A percentile compares a stretch with the other conserved stretches of the same genome.
Conservation (phyloP, 129 eudicot genomes). For the Erigeron canadensis region DNA sequence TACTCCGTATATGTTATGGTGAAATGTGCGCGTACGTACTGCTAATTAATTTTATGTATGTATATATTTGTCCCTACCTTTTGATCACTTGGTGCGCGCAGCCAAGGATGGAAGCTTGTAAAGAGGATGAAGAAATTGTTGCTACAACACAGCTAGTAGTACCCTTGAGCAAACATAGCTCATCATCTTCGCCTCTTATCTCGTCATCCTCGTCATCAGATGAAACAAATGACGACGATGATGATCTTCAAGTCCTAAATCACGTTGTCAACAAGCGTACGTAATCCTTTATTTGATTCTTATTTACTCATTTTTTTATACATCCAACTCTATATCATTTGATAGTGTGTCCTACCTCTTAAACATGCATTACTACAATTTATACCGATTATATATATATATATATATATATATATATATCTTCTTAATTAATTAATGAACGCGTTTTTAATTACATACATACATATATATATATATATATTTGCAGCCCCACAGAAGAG, state of each 20-base stretch:
- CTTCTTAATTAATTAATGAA: too few species aligned
- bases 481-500: slow-evolving; percentile 85
- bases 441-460: too few species aligned
- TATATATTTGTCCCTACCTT: too few species aligned
- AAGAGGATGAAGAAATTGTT: slow-evolving; percentile 40
- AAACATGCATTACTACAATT: too few species aligned
- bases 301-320: too few species aligned
- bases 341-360: too few species aligned
- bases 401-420: too few species aligned
- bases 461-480: too few species aligned
- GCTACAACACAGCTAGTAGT: too few species aligned
- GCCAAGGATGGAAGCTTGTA: slow-evolving; percentile 39
- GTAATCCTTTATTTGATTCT: slow-evolving; percentile 27
- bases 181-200: slow-evolving; percentile 43
- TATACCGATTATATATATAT: too few species aligned
- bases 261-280: slow-evolving; percentile 79
- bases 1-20: background rate
- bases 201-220: slow-evolving; percentile 68
- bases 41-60: background rate
- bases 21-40: background rate
- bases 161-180: slow-evolving; percentile 36
- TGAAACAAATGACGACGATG: slow-evolving; percentile 26
- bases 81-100: too few species aligned
- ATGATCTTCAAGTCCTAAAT: slow-evolving; percentile 34
- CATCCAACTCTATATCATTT: too few species aligned